Evolutionary conservation across 192 early-diverging fungal genomes (phyloP).

Genomic region (Coemansia sp.): DNA sequence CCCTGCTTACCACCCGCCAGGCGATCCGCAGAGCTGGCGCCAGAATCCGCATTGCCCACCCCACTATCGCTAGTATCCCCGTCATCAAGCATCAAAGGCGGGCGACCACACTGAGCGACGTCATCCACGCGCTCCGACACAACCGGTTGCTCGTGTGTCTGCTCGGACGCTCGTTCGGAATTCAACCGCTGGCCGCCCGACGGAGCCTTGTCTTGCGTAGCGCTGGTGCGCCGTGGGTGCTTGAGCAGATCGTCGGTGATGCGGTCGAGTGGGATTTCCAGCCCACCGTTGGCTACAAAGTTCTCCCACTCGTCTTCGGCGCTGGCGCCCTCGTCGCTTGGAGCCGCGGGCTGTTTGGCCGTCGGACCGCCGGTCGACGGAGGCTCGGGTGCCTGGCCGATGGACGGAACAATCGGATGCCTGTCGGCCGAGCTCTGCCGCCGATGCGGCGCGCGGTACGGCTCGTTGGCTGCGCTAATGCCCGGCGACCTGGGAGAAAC

Average conservation of each 20-base stretch:
- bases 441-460: conserved; percentile 42
- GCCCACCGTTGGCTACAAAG: conserved; percentile 51
- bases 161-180: background rate
- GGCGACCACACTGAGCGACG: too few species aligned
- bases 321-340: conserved; percentile 16
- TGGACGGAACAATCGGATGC: background rate
- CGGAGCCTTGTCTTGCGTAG: background rate
- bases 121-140: background rate
- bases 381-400: background rate
- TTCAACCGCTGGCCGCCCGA: background rate
- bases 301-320: conserved; percentile 49
- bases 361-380: background rate
- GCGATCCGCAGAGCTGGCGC: conserved; percentile 3
- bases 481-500: conserved; percentile 19
- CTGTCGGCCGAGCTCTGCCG: conserved; percentile 35
- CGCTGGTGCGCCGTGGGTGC: conserved; percentile 14
- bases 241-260: conserved; percentile 48
- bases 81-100: conserved; percentile 9
- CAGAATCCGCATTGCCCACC: conserved; percentile 1
- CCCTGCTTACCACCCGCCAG: conserved; percentile 11
- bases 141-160: background rate
- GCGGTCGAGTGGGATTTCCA: conserved; percentile 45
- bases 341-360: too few species aligned
- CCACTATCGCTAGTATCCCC: conserved; percentile 23
- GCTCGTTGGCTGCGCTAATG: conserved; percentile 5